Evolutionary conservation across 768 basidiomycete species (phyloP), one percentile per base, ranked within the genome.

Genomic region (Guyanaporus albipodus): DNA sequence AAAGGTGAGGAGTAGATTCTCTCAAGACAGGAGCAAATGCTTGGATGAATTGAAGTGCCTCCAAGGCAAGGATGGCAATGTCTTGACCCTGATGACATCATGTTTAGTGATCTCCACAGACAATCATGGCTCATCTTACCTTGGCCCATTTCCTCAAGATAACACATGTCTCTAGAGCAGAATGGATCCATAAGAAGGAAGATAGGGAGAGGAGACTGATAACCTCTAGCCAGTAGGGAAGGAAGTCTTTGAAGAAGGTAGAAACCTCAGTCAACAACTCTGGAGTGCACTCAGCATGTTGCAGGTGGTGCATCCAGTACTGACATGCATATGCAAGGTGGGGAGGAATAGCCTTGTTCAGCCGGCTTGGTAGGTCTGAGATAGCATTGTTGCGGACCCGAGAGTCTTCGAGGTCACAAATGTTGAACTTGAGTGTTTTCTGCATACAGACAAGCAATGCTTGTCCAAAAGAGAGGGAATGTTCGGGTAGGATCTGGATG

Each of bases 211-310:
- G 48, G 8, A 62, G 50, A 18, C 60, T 53, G n/a, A 73, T 53
- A 5, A 60, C 64, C 38, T 73, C 73, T 8, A 73, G 43, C 72
- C 72, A 73, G 42, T 60, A 70, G 6, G 73, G 55, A 4, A 73
- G 53, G 12, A 53, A 52, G 1, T 44, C 23, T 33, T 60, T 38
- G 19, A 61, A 46, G 42, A 70, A 63, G 4, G 43, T 29, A 6
- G 46, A 52, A 9, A 63, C 22, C 4, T 55, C 41, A 6, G 44
- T 45, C 17, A 54, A 49, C 5, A 65, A 42, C 11, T 50, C 49
- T 1, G 46, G 21, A 23, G 55, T 56, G 36, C 48, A 55, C 11
- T 45, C 36, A 19, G 19, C 29, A 26, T 18, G 37, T 3, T 41
- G 53, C 2, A 60, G 10, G 35, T 73, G 73, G 33, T 53, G 53